Conservation (phyloP, 2,329 filamentous ascomycete genomes). For the Orbilia brochopaga region DNA sequence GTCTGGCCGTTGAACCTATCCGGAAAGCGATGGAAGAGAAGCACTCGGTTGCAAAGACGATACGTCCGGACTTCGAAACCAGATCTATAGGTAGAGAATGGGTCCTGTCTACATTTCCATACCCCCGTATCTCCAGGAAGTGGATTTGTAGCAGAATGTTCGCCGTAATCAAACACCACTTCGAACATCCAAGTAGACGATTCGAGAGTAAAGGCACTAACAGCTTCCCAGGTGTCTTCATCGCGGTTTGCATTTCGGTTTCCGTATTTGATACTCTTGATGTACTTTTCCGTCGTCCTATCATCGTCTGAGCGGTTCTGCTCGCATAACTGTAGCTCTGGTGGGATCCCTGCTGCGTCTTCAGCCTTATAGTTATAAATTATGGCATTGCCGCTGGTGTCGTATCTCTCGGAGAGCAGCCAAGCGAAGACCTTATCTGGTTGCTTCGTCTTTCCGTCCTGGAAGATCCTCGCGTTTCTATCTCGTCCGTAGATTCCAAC, state of each 20-base stretch:
- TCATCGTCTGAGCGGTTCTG: background rate
- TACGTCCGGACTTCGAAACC: conserved; percentile 57
- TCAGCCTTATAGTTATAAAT: conserved; percentile 54
- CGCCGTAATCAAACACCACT: conserved; percentile 58
- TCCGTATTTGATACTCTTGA: conserved; percentile 52
- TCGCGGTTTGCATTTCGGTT: conserved; percentile 30
- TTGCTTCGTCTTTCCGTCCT: background rate
- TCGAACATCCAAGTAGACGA: conserved; percentile 52
- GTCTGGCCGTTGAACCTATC: conserved; percentile 32
- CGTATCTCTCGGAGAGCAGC: conserved; percentile 46
- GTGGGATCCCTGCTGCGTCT: conserved; percentile 22
- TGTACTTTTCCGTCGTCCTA: conserved; percentile 24
- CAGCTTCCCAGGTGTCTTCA: background rate
- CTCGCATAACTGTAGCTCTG: background rate
- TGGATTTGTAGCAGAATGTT: conserved; percentile 53
- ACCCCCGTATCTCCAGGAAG: conserved; percentile 20
- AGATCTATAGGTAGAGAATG: conserved; percentile 55
- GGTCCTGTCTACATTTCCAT: conserved; percentile 55
- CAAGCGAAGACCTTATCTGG: conserved; percentile 51
- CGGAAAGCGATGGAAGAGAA: conserved; percentile 58
- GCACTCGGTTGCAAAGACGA: conserved; percentile 56
- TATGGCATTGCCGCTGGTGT: conserved; percentile 52
- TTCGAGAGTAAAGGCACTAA: background rate
- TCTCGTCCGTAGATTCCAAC: conserved; percentile 36
- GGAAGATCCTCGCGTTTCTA: conserved; percentile 21